Evolutionary conservation across 306 rosid species (phyloP).

Genomic region (Astragalus membranaceus): DNA sequence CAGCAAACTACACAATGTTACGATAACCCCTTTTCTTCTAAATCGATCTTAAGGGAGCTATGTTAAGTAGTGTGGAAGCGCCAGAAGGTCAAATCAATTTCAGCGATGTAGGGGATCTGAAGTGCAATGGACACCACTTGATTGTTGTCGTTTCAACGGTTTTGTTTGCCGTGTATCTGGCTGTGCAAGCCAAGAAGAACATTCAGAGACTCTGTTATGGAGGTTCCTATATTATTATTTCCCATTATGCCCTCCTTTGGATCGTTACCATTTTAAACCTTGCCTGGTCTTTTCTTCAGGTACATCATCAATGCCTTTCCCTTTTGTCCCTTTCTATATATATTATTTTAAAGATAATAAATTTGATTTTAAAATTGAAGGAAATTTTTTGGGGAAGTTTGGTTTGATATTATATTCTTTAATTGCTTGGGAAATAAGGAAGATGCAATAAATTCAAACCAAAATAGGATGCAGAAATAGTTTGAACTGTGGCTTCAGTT

Average conservation of each 20-base stretch:
- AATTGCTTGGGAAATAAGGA: neutral
- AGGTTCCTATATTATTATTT: constrained; percentile 38
- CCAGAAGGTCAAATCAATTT: neutral
- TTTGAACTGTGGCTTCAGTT: neutral
- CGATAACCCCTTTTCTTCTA: neutral
- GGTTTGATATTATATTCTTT: neutral
- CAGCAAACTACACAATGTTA: neutral
- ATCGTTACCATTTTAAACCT: constrained; percentile 51
- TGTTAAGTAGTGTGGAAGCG: neutral
- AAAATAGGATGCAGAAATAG: neutral
- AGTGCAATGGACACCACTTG: constrained; percentile 40
- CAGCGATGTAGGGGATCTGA: neutral
- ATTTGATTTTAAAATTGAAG: neutral
- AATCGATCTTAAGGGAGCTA: neutral
- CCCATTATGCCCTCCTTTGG: constrained; percentile 68
- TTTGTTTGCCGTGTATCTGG: constrained; percentile 44
- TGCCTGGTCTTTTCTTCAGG: constrained; percentile 65
- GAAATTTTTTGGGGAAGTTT: neutral
- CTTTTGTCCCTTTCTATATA: neutral
- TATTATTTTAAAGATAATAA: neutral
- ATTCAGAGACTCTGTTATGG: constrained; percentile 40
- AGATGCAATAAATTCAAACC: neutral
- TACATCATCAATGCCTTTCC: neutral
- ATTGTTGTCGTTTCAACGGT: constrained; percentile 45
- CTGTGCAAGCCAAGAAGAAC: constrained; percentile 48